These are phyloP conservation scores for Aspergillus asperescens DNA, from an alignment of 495 filamentous ascomycete genomes.

Conservation along the genomic window DNA sequence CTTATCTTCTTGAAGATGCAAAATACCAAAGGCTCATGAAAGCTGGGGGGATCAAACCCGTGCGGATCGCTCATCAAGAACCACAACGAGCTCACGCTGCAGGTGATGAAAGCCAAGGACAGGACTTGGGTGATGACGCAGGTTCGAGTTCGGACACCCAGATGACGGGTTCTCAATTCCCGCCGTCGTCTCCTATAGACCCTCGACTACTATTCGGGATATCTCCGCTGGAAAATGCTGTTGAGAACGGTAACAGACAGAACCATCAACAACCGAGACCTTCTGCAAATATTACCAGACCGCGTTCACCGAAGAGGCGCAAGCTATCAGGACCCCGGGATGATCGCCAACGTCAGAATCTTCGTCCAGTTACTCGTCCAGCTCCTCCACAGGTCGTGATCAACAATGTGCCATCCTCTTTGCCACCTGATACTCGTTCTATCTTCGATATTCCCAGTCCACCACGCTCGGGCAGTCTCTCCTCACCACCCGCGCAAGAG, in stretches of 20 bases:
- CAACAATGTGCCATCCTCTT: constrained; percentile 15
- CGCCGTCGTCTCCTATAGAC: constrained; percentile 21
- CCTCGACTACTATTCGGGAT: neutral
- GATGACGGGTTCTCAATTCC: constrained; percentile 12
- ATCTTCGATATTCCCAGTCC: constrained; percentile 39
- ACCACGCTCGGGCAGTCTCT: constrained; percentile 33
- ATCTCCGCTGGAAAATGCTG: neutral
- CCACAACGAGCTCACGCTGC: constrained; percentile 7
- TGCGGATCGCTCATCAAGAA: constrained; percentile 42
- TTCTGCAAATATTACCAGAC: neutral
- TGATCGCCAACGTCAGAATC: constrained; percentile 7
- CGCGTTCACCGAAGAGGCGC: constrained; percentile 27
- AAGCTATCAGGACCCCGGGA: constrained; percentile 27
- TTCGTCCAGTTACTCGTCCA: constrained; percentile 6
- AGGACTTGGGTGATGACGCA: constrained; percentile 26
- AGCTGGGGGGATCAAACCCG: constrained; percentile 57
- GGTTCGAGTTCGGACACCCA: constrained; percentile 33
- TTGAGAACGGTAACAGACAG: neutral
- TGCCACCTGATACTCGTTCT: constrained; percentile 7
- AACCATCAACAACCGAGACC: neutral
- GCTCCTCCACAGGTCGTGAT: constrained; percentile 27
- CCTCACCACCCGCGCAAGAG: constrained; percentile 20
- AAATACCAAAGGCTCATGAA: constrained; percentile 57
- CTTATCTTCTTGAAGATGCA: constrained; percentile 64
- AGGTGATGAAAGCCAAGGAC: constrained; percentile 50